Conservation (phyloP, 352 stramenopile species). For the Globisporangium recalcitrans region DNA sequence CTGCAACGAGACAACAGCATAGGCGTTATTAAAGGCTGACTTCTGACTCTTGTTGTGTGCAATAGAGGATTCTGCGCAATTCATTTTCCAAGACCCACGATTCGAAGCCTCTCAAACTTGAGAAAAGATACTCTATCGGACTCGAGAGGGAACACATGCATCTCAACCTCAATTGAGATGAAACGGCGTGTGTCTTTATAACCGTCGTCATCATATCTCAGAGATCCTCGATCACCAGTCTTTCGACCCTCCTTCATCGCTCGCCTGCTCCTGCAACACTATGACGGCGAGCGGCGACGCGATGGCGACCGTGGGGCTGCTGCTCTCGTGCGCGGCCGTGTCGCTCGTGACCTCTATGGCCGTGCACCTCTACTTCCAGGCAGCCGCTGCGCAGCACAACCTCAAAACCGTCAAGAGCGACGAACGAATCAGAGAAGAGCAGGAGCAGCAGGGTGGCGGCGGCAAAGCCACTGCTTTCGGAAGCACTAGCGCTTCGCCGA, state of each 20-base stretch:
- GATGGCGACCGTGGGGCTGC: slow-evolving; percentile 23
- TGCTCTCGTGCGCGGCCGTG: slow-evolving; percentile 36
- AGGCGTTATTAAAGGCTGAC: no score
- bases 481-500: neutral
- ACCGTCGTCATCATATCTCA: neutral
- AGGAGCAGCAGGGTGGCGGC: neutral
- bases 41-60: neutral
- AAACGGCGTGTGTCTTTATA: neutral
- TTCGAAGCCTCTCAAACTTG: neutral
- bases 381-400: neutral
- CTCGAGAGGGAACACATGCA: neutral
- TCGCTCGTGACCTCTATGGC: slow-evolving; percentile 36
- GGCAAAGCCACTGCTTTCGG: neutral
- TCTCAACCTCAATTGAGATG: neutral
- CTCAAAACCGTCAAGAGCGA: neutral
- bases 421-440: neutral
- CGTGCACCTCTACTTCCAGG: slow-evolving; percentile 34
- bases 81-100: slow-evolving; percentile 4
- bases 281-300: neutral
- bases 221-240: no score
- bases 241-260: neutral
- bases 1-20: no score
- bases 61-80: neutral
- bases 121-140: slow-evolving; percentile 15
- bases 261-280: neutral